These are phyloP conservation scores for Trichophyton verrucosum DNA, from an alignment of 2,329 filamentous ascomycete species.

Conservation along the genomic window DNA sequence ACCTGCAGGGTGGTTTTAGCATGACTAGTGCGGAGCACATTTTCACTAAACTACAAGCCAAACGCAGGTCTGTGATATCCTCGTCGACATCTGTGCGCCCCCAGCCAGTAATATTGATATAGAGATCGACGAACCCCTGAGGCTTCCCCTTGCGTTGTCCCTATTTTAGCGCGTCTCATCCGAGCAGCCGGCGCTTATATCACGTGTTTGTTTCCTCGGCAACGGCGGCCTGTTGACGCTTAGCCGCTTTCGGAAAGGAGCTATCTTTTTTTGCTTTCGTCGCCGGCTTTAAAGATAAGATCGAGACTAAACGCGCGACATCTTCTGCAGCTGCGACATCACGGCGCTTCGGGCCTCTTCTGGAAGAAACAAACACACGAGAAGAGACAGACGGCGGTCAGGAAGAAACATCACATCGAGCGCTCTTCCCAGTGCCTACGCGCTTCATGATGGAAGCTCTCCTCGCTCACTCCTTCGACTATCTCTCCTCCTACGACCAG, in stretches of 20 bases:
- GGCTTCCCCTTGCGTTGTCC: neutral
- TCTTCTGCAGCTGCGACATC: neutral
- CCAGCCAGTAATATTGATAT: no score
- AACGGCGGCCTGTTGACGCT: constrained; percentile 2
- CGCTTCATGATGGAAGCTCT: constrained; percentile 63
- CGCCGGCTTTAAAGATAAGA: neutral
- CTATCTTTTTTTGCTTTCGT: neutral
- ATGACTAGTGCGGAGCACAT: no score
- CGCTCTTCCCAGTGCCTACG: neutral
- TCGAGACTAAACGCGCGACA: neutral
- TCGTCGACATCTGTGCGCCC: no score
- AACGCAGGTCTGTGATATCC: no score
- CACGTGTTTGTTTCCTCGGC: neutral
- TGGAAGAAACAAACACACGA: no score
- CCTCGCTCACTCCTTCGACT: constrained; percentile 87
- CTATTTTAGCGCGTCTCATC: neutral
- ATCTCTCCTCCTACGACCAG: constrained; percentile 83
- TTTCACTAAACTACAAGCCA: no score
- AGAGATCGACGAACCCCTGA: neutral
- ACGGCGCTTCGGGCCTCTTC: no score
- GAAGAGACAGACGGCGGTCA: no score
- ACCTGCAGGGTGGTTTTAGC: neutral
- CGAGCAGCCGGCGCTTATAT: neutral
- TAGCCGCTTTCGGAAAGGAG: constrained; percentile 4
- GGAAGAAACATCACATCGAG: neutral